Evolutionary conservation across 805 yeast genomes (phyloP).

Genomic region (Ogataea parapolymorpha): DNA sequence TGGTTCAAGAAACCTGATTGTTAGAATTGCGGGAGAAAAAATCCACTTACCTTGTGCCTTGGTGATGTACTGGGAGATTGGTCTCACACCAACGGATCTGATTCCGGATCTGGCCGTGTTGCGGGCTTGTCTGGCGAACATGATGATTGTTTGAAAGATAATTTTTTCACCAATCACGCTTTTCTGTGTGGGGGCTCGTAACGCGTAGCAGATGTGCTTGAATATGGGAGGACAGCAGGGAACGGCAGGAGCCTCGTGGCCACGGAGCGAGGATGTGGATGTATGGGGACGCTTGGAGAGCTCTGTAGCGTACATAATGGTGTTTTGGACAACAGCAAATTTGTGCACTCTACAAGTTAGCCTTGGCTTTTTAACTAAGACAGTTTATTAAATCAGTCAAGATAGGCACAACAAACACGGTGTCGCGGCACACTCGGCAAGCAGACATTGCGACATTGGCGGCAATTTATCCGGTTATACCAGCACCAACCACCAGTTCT

Average conservation of each 20-base stretch:
- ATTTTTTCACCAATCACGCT: conserved; percentile 21
- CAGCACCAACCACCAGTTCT: no score
- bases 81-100: conserved; percentile 34
- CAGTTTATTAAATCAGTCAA: neutral
- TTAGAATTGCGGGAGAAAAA: conserved; percentile 3
- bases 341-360: neutral
- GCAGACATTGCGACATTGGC: no score
- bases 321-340: no score
- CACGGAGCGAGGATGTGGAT: no score
- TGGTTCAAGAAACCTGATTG: conserved; percentile 40
- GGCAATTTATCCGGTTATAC: no score
- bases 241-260: no score
- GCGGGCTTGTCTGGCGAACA: conserved; percentile 35
- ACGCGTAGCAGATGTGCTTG: neutral
- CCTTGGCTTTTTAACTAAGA: neutral
- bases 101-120: conserved; percentile 28
- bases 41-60: conserved; percentile 36
- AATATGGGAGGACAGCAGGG: no score
- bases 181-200: conserved; percentile 11
- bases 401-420: neutral
- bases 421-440: neutral
- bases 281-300: no score
- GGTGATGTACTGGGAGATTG: conserved; percentile 36
- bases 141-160: conserved; percentile 11
- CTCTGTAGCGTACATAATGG: no score